Base-by-base conservation (phyloP, 164 flowering plant species). In the Stephania cephalantha region DNA sequence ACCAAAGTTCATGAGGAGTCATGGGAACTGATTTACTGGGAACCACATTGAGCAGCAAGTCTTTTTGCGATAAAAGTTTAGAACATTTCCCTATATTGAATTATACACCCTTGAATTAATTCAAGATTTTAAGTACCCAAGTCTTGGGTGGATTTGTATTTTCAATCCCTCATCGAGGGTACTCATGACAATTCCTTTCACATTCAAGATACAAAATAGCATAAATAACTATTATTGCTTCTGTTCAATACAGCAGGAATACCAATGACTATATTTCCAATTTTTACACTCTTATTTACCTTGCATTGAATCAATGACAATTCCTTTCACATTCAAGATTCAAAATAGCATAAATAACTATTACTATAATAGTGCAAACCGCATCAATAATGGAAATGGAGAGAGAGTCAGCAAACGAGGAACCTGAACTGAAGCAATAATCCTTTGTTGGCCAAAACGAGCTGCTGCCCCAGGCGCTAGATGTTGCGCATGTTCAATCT, bases 401-500 rank as follows among this genome's bases (percentile, higher is more conserved):
- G 8, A 18, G 7, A 61, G 15, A 76, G 42, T 42, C 18, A 46
- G 6, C 25, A 55, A 70, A 65, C 50, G 31, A 58, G 69, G 46
- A 45, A 95, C 99, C 98, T 95, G 99, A 71, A 93, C 86, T 67
- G 99, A 95, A 79, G 98, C 99, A 83, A 90, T 70, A 74, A 95
- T 81, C 69, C 85, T 79, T 81, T 81, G 88, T 78, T 88, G 78
- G 80, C 98, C 96, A 85, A 93, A 91, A 61, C 91, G 87, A 4
- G 78, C 82, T 69, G 87, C 83, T 31, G 91, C 73, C 29, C 86
- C 95, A 46, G 86, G 88, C 66, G 87, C 86, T 87, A 95, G 85
- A 86, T 95, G 99, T 82, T 95, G 99, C 17, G 96, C 97, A 84
- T 95, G 99, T 82, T 95, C 99, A 82, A 93, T 86, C 99, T 95